Conservation (phyloP, 371 early-diverging fungal genomes). For the Apophysomyces trapeziformis region DNA sequence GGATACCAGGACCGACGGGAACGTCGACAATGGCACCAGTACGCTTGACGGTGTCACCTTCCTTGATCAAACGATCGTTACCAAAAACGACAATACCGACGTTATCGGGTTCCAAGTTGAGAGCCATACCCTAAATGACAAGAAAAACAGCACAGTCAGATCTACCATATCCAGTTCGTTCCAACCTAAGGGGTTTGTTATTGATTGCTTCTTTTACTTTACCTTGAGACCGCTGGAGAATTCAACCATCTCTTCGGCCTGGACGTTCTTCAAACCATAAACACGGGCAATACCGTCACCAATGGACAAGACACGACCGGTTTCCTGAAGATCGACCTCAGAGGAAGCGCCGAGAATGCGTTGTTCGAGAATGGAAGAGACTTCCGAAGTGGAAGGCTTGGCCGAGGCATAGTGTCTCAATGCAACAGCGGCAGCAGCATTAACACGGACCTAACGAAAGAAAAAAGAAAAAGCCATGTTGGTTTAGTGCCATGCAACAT, state of each 20-base stretch:
- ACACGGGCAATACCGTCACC: too few relatives aligned
- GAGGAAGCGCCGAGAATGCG: too few relatives aligned
- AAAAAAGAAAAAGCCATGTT: too few relatives aligned
- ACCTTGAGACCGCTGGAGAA: conserved; percentile 95
- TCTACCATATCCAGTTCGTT: too few relatives aligned
- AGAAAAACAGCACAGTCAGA: neutral
- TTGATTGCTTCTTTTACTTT: conserved; percentile 10
- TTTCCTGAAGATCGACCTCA: too few relatives aligned
- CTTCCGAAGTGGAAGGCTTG: conserved; percentile 48
- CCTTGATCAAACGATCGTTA: too few relatives aligned
- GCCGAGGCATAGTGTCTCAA: conserved; percentile 58
- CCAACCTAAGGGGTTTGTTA: neutral
- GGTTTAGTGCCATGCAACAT: neutral
- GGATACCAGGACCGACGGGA: conserved; percentile 87
- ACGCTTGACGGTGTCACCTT: conserved; percentile 82
- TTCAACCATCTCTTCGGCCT: conserved; percentile 42
- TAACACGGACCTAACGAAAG: conserved; percentile 39
- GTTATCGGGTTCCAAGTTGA: conserved; percentile 94
- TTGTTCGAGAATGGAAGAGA: too few relatives aligned
- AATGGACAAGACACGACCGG: too few relatives aligned
- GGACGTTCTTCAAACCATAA: too few relatives aligned
- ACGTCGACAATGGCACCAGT: conserved; percentile 97
- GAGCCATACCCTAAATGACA: conserved; percentile 84
- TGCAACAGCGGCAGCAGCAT: conserved; percentile 49
- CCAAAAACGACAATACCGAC: too few relatives aligned